Evolutionary conservation across 306 rosid genomes (phyloP).

Genomic region (Astragalus glycyphyllos): DNA sequence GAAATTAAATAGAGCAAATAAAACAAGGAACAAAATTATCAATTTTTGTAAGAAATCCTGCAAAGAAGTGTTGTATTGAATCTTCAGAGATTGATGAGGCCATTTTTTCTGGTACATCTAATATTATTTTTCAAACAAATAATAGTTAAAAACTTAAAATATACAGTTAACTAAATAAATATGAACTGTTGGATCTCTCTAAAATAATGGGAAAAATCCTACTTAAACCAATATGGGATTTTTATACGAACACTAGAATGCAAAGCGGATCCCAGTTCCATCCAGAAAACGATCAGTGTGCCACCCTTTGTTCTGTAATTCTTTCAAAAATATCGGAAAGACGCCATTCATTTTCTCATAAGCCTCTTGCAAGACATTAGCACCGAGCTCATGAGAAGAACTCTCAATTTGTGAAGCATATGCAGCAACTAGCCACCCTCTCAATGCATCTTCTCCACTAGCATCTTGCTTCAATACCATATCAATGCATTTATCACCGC

Average conservation of each 20-base stretch:
- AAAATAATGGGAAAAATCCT: constrained; percentile 35
- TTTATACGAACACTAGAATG: constrained; percentile 41
- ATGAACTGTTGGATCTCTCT: constrained; percentile 13
- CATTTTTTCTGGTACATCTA: background rate
- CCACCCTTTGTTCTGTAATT: constrained; percentile 89
- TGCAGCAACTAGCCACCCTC: constrained; percentile 97
- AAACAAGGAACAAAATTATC: too few relatives aligned
- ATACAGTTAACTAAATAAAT: background rate
- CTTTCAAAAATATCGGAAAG: constrained; percentile 63
- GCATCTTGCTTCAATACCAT: constrained; percentile 84
- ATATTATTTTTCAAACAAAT: background rate
- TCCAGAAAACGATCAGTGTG: constrained; percentile 93
- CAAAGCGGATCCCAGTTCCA: constrained; percentile 81
- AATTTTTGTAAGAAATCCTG: too few relatives aligned
- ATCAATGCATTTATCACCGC: constrained; percentile 56
- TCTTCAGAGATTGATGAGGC: too few relatives aligned
- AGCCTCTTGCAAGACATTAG: constrained; percentile 60
- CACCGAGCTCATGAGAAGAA: constrained; percentile 53
- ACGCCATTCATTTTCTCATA: constrained; percentile 74
- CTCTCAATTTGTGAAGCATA: constrained; percentile 57
- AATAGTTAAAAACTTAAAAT: background rate
- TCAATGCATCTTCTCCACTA: constrained; percentile 86
- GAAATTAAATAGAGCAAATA: too few relatives aligned
- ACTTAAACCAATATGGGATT: constrained; percentile 14
- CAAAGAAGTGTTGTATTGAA: too few relatives aligned